Conservation (phyloP, 192 early-diverging fungal genomes). For the Rhizophagus sp. region DNA sequence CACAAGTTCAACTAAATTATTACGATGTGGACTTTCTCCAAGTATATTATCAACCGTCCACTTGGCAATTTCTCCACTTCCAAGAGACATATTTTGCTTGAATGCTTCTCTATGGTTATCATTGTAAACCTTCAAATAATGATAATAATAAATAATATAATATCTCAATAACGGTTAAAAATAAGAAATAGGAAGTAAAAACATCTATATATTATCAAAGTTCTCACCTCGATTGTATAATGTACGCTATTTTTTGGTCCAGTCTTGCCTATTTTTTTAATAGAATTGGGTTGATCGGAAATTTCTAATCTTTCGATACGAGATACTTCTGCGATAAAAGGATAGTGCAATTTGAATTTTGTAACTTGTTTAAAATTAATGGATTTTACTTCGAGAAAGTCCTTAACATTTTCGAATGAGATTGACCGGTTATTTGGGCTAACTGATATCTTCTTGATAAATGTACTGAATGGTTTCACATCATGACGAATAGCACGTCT, state of each 20-base stretch:
- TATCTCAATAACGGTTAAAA: too few relatives aligned
- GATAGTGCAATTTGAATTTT: slow-evolving; percentile 40
- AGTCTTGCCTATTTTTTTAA: slow-evolving; percentile 35
- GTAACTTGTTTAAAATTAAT: slow-evolving; percentile 36
- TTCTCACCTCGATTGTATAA: slow-evolving; percentile 42
- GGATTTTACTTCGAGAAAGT: slow-evolving; percentile 38
- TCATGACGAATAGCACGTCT: slow-evolving; percentile 34
- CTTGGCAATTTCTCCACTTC: slow-evolving; percentile 33
- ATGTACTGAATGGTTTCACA: slow-evolving; percentile 45
- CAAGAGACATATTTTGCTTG: slow-evolving; percentile 33
- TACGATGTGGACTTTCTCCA: slow-evolving; percentile 22
- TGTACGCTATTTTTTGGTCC: slow-evolving; percentile 29
- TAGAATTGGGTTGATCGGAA: slow-evolving; percentile 26
- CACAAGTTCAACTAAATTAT: slow-evolving; percentile 34
- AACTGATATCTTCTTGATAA: slow-evolving; percentile 45
- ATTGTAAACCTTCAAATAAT: slow-evolving; percentile 25
- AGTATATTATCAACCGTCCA: slow-evolving; percentile 44
- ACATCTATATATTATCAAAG: neutral
- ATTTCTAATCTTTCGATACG: slow-evolving; percentile 37
- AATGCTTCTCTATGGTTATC: slow-evolving; percentile 27
- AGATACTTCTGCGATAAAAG: slow-evolving; percentile 44
- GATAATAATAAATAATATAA: neutral
- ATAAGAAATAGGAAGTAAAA: neutral
- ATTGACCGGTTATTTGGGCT: slow-evolving; percentile 28
- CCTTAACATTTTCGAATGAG: slow-evolving; percentile 41